A percentile compares a stretch with the other conserved stretches of the same genome.
Evolutionary conservation across 164 flowering plant genomes (phyloP).

Genomic region (Vitis amurensis): DNA sequence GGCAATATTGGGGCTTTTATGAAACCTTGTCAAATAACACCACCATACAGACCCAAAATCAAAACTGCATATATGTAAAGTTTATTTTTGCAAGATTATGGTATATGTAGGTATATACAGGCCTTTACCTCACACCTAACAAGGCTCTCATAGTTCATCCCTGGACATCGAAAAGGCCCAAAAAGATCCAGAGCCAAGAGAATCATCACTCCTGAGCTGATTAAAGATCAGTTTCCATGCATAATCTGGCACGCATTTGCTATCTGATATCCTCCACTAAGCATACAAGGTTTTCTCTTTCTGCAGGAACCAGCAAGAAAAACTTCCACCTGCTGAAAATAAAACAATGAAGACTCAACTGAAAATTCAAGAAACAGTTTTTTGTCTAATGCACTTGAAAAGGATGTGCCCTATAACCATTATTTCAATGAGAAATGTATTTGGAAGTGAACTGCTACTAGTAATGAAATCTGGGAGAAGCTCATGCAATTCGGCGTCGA

Average conservation of each 20-base stretch:
- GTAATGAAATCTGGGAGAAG: not conserved
- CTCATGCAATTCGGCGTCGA: conserved; percentile 6
- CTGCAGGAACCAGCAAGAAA: not conserved
- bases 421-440: not conserved
- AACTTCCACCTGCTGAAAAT: conserved; percentile 4
- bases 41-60: conserved; percentile 4
- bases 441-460: not conserved
- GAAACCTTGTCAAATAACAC: not conserved
- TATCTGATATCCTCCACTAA: not conserved
- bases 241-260: not conserved
- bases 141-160: not conserved
- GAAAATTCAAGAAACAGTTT: not conserved
- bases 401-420: not conserved
- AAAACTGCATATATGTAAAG: not conserved
- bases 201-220: not conserved
- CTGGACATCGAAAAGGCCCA: not conserved
- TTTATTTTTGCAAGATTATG: not conserved
- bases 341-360: not conserved
- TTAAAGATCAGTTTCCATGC: conserved; percentile 1
- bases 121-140: conserved; percentile 12
- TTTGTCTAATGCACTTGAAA: not conserved
- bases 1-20: not conserved
- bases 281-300: not conserved
- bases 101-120: conserved; percentile 13
- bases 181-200: not conserved